phyloP scores from a whole-genome alignment of 2,329 filamentous ascomycete species.

The Hypoxylon sp. region DNA sequence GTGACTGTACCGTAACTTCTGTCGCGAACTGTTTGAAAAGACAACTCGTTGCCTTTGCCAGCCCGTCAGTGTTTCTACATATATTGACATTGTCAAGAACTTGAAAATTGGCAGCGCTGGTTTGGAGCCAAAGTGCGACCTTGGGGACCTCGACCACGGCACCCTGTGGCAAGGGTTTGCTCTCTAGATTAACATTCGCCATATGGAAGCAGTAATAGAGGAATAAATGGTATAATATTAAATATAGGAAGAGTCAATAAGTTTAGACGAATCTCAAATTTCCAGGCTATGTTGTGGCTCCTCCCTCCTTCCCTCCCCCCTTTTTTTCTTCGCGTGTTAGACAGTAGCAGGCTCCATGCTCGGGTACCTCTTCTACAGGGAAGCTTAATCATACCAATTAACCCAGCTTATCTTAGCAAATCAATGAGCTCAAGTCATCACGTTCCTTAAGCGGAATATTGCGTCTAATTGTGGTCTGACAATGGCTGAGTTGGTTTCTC shows the following conservation, averaged over 20 bases:
- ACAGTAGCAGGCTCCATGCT: no score
- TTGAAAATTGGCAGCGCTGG: conserved; percentile 14
- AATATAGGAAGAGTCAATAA: not conserved
- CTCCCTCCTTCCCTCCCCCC: no score
- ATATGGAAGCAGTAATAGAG: not conserved
- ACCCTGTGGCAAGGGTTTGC: conserved; percentile 6
- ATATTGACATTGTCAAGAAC: conserved; percentile 17
- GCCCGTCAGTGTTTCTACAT: conserved; percentile 8
- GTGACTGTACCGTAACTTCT: conserved; percentile 12
- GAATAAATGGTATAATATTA: not conserved
- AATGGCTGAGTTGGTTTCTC: no score
- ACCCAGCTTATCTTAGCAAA: no score
- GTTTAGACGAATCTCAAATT: no score
- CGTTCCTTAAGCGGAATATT: no score
- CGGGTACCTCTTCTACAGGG: no score
- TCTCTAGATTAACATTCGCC: conserved; percentile 12
- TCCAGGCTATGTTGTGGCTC: no score
- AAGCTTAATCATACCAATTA: no score
- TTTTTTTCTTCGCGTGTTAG: not conserved
- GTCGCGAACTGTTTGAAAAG: conserved; percentile 19
- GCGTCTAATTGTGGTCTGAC: no score
- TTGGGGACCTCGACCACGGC: conserved; percentile 1
- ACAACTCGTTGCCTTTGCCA: not conserved
- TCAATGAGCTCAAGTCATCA: no score
- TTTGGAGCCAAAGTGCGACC: conserved; percentile 23